Evolutionary conservation across 306 rosid genomes (phyloP), one percentile per base, ranked within the genome.

Genomic region (Inga leiocalycina): DNA sequence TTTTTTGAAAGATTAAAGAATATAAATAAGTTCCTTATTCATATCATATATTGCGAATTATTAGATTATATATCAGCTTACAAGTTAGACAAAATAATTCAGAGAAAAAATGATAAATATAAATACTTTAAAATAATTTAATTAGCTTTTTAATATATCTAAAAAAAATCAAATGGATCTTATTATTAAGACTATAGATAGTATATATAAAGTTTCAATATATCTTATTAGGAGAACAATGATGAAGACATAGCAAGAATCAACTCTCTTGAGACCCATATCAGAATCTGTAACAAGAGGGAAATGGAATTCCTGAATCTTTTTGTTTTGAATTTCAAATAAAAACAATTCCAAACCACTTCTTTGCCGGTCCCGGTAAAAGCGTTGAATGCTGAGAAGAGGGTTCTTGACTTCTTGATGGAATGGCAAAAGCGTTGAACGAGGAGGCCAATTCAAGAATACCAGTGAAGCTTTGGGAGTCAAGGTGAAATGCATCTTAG

Each of bases 271-370:
- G 66, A 75, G 79, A 51, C 80, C 89, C 80, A 75, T 32, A 57
- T 79, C 82, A 62, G 77, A 82, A 74, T 83, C 64, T 78, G 80
- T 70, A 17, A 83, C 77, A 24, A 10, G 61, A 13, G 86, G 89
- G 72, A 83, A 8, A 24, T 34, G 57, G 44, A 86, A 44, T 39
- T 80, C 52, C 44, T 76, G 30, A 2, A 83, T 48, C 1, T 61
- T 52, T 34, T 80, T 86, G 6, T 15, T 83, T 30, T 64, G 68
- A 66, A 37, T 30, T 22, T 73, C 66, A 8, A 79, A 76, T 35
- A 83, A 49, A 71, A 79, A 79, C 3, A 83, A 35, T 41, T 83
- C 49, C 11, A 75, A 81, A 12, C 67, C 49, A n/a, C 3, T 49
- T 2, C 24, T 19, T 37, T 32, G 1, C 45, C 51, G 49, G 0